These are phyloP conservation scores for Cardamine resedifolia DNA, from an alignment of 345 rosid genomes.

Conservation along the genomic window DNA sequence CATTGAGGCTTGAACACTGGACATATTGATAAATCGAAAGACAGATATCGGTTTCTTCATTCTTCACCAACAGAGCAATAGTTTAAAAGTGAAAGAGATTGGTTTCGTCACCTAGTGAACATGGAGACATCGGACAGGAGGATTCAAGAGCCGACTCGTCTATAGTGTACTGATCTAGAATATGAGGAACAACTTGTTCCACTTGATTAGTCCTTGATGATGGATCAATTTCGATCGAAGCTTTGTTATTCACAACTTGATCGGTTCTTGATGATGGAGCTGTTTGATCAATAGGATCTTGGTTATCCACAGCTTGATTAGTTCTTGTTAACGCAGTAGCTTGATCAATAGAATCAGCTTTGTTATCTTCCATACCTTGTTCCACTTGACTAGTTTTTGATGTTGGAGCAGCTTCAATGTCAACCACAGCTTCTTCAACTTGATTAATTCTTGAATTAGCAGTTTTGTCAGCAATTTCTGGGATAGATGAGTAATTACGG, in stretches of 20 bases:
- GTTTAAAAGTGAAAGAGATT: not conserved
- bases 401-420: not conserved
- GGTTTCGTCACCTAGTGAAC: constrained; percentile 17
- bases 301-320: not conserved
- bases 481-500: not conserved
- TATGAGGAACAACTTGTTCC: constrained; percentile 6
- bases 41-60: not conserved
- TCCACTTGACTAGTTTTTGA: not conserved
- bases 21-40: not conserved
- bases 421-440: not conserved
- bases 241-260: not conserved
- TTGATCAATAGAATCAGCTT: not conserved
- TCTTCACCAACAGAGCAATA: not conserved
- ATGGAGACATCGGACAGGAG: not conserved
- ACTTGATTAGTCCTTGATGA: constrained; percentile 1
- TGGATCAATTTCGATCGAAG: not conserved
- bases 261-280: not conserved
- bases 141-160: not conserved
- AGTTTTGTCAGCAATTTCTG: not conserved
- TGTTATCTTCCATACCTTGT: not conserved
- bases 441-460: not conserved
- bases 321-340: not conserved
- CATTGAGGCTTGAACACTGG: not conserved
- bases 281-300: not conserved
- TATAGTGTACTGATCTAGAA: not conserved